These are phyloP conservation scores for Talaromyces liani DNA, from an alignment of 495 filamentous ascomycete genomes.

Conservation along the genomic window DNA sequence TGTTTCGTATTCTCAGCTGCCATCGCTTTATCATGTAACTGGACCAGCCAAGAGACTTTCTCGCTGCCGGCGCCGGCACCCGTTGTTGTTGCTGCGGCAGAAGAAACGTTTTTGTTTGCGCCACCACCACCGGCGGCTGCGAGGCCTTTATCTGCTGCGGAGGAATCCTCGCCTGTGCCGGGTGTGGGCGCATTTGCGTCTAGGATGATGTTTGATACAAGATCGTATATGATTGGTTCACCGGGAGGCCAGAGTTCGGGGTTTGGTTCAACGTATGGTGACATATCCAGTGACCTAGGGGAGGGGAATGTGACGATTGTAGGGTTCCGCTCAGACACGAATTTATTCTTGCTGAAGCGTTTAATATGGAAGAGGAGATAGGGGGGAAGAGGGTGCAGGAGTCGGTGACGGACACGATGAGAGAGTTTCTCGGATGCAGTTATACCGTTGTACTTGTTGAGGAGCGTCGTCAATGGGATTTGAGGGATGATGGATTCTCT, in stretches of 20 bases:
- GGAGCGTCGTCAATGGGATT: slow-evolving; percentile 78
- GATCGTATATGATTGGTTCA: slow-evolving; percentile 91
- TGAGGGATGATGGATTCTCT: slow-evolving; percentile 95
- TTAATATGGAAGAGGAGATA: slow-evolving; percentile 95
- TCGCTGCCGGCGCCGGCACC: slow-evolving; percentile 34
- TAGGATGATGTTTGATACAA: slow-evolving; percentile 87
- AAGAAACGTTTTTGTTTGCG: slow-evolving; percentile 26
- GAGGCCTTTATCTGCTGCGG: slow-evolving; percentile 72
- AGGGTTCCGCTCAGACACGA: slow-evolving; percentile 90
- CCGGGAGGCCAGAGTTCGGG: slow-evolving; percentile 52
- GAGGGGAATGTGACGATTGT: slow-evolving; percentile 95
- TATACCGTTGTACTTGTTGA: slow-evolving; percentile 90
- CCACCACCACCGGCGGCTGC: slow-evolving; percentile 63
- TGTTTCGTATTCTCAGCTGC: slow-evolving; percentile 27
- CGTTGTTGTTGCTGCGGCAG: slow-evolving; percentile 20
- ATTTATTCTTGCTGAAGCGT: slow-evolving; percentile 92
- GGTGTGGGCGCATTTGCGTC: slow-evolving; percentile 69
- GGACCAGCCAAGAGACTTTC: slow-evolving; percentile 48
- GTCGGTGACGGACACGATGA: slow-evolving; percentile 77
- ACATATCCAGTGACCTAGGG: slow-evolving; percentile 69
- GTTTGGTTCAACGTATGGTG: slow-evolving; percentile 78
- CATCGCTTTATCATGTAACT: slow-evolving; percentile 49
- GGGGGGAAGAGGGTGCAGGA: slow-evolving; percentile 87
- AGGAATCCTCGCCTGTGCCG: slow-evolving; percentile 60
- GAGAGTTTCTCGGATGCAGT: slow-evolving; percentile 81